Evolutionary conservation across 495 filamentous ascomycete species (phyloP), one percentile per base, ranked within the genome.

Genomic region (Aspergillus saccharolyticus): DNA sequence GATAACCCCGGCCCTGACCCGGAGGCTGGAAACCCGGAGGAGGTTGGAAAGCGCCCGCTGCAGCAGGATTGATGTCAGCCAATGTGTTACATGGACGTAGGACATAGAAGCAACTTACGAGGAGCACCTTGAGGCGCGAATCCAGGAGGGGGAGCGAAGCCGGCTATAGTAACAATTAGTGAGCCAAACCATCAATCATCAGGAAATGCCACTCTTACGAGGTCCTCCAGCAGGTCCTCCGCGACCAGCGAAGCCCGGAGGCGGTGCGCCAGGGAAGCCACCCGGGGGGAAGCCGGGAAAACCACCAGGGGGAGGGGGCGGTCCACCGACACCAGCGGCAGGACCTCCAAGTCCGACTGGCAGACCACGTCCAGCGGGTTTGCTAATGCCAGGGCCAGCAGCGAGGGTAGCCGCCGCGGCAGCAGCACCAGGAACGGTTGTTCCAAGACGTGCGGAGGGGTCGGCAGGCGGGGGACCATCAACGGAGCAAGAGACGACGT

Each of bases 381-480:
- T 87, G 60, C 89, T 86, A 66, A 97, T 90, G 62, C 94, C 94
- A 57, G 94, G 89, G 49, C 95, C 95, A 62, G 93, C 82, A 42
- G 84, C 78, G 59, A 96, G 78, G 48, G 89, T 84, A 17, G 86
- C 79, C 49, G 77, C 78, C 14, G 81, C 78, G 55, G 77, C 73
- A 44, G 85, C 74, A 39, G 86, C 89, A 58, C 82, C 83, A 25
- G 88, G 80, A 24, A 85, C 89, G 57, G 82, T 80, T 64, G 88
- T 84, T 57, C 91, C 94, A 53, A 99, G 80, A 72, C 94, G 85
- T 25, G 93, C 86, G 62, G 91, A 88, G 25, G 92, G 92, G 66
- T 99, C 95, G 56, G 91, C 89, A 20, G 94, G 91, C n/a, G 94
- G 94, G 33, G 94, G 93, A 60, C 91, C 95, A 63, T 97, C 94